Conservation (phyloP, 805 yeast genomes). For the Metschnikowia proteae region DNA sequence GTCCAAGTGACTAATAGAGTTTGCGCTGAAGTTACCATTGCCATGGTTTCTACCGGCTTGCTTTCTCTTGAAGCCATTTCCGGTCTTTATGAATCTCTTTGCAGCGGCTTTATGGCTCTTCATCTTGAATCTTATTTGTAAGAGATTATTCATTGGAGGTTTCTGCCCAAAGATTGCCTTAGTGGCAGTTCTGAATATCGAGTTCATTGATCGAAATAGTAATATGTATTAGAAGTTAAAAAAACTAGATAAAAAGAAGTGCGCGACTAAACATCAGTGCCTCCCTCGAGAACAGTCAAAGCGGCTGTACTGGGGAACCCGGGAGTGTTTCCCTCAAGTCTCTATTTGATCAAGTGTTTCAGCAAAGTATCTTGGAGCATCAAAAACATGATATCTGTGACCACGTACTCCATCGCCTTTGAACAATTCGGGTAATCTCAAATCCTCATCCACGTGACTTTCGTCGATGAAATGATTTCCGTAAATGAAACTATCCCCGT, state of each 20-base stretch:
- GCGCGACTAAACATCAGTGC: constrained; percentile 1
- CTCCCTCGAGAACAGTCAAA: not conserved
- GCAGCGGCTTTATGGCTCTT: constrained; percentile 86
- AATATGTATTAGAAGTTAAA: not conserved
- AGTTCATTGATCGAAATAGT: constrained; percentile 11
- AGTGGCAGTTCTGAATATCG: constrained; percentile 16
- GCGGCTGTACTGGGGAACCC: not conserved
- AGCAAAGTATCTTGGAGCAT: constrained; percentile 81
- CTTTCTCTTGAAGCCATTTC: constrained; percentile 51
- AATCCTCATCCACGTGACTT: constrained; percentile 51
- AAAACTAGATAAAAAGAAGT: constrained; percentile 1
- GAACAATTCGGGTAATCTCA: constrained; percentile 75
- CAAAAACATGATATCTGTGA: constrained; percentile 91
- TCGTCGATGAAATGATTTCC: constrained; percentile 57
- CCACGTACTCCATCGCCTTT: constrained; percentile 92
- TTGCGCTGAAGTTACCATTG: constrained; percentile 79
- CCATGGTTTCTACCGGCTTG: constrained; percentile 90
- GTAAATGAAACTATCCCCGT: constrained; percentile 41
- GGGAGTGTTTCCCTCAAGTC: not conserved
- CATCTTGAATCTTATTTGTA: constrained; percentile 46
- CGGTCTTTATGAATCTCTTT: constrained; percentile 79
- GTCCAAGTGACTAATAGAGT: constrained; percentile 55
- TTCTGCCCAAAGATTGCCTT: constrained; percentile 17
- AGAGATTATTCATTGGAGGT: constrained; percentile 22
- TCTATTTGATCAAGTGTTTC: constrained; percentile 16